Conservation (phyloP, 805 yeast species). For the Saccharomyces mikatae region DNA sequence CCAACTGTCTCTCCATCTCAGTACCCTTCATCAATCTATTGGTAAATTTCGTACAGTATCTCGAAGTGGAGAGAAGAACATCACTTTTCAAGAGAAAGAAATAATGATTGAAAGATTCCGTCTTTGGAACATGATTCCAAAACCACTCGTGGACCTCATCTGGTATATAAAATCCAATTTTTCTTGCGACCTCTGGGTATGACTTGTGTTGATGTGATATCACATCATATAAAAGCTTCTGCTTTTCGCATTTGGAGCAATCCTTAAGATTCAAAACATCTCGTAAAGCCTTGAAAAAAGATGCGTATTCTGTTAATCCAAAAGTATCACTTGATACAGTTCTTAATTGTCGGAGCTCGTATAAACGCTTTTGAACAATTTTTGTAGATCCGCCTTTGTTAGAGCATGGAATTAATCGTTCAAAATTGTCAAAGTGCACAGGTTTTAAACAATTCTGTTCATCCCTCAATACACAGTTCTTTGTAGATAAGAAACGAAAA, state of each 20-base stretch:
- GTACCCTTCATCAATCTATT: conserved; percentile 22
- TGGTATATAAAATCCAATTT: conserved; percentile 14
- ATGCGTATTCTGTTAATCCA: conserved; percentile 11
- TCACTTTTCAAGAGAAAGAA: conserved; percentile 19
- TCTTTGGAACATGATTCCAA: conserved; percentile 10
- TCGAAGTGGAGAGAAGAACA: conserved; percentile 14
- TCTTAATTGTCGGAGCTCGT: conserved; percentile 1
- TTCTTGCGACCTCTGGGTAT: conserved; percentile 9
- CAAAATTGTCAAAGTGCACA: not conserved
- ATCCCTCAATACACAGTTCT: not conserved
- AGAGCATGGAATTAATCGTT: not conserved
- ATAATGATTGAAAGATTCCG: conserved; percentile 19
- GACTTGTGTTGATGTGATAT: conserved; percentile 15
- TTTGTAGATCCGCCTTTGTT: conserved; percentile 1
- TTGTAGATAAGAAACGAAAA: not conserved
- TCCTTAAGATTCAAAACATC: conserved; percentile 1
- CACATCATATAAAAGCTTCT: conserved; percentile 10
- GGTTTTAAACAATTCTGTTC: not conserved
- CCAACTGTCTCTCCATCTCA: conserved; percentile 21
- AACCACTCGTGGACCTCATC: conserved; percentile 24
- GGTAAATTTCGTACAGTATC: conserved; percentile 7
- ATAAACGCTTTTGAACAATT: conserved; percentile 8
- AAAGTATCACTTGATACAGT: conserved; percentile 5
- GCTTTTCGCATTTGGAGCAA: conserved; percentile 6
- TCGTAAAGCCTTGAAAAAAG: conserved; percentile 6